phyloP scores from a whole-genome alignment of 1,284 basidiomycete species.

The Marasmius tenuissimus region DNA sequence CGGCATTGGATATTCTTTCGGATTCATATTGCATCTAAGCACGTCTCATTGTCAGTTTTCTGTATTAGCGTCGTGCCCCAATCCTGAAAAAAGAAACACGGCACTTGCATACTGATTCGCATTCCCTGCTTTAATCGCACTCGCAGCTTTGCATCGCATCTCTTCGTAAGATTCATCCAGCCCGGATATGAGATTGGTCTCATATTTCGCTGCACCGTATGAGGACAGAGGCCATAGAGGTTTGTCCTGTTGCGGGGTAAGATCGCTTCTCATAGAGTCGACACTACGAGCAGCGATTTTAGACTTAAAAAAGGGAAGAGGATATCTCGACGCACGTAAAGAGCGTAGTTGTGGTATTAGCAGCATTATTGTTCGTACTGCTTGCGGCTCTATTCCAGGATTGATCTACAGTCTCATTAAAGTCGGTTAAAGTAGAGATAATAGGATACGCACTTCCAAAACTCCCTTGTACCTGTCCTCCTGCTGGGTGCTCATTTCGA shows the following conservation, averaged over 20 bases:
- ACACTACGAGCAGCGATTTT: conserved; percentile 36
- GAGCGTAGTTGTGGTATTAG: conserved; percentile 19
- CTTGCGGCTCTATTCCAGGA: conserved; percentile 35
- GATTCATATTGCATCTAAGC: conserved; percentile 58
- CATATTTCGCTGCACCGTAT: conserved; percentile 78
- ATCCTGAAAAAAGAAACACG: neutral
- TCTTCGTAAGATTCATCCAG: conserved; percentile 84
- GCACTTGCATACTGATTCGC: conserved; percentile 67
- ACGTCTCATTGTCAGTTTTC: neutral
- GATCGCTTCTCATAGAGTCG: conserved; percentile 61
- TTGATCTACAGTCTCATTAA: conserved; percentile 16
- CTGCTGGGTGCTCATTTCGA: conserved; percentile 64
- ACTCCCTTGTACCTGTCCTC: conserved; percentile 8
- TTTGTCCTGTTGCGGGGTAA: conserved; percentile 60
- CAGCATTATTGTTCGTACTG: conserved; percentile 14
- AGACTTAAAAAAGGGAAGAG: neutral
- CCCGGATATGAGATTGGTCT: conserved; percentile 67
- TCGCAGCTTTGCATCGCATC: conserved; percentile 66
- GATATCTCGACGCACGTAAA: conserved; percentile 22
- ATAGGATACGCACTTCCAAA: conserved; percentile 23
- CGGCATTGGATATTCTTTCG: conserved; percentile 38
- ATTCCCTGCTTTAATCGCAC: conserved; percentile 58
- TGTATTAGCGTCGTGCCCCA: conserved; percentile 15
- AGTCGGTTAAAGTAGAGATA: neutral
- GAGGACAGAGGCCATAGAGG: conserved; percentile 84